Evolutionary conservation across 768 basidiomycete species (phyloP), one percentile per base, ranked within the genome.

Genomic region (Pleurotus pulmonarius): DNA sequence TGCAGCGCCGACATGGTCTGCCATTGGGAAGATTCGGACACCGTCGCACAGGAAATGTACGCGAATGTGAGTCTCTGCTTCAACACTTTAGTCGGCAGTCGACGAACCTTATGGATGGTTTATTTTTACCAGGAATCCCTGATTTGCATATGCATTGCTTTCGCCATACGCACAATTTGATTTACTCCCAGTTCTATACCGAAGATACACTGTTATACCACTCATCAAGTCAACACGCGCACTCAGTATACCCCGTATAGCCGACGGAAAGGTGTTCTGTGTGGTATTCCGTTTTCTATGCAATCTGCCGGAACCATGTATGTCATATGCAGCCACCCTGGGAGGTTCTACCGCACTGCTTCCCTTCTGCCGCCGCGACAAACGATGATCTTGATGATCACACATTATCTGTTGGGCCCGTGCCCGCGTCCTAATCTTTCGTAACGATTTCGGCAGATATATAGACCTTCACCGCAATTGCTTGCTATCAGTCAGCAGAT

Each of bases 1-100:
- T 59, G 47, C 62, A 92, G 91, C 62, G 89, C 87, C 46, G 89
- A 90, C 69, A 82, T 94, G 73, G 81, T 80, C 48, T 91, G 88
- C 59, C 92, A 94, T 65, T 94, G 91, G 91, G 91, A 94, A 73
- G 91, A 93, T 60, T 81, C 83, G 52, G 92, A 94, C 65, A 75
- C 79, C 49, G 84, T 91, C 57, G 79, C 85, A 41, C 85, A 90
- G 69, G 91, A 93, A 70, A 76, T 93, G 66, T 91, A 81, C 72
- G 77, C 78, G 46, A 94, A 90, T 66, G 91, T 92, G 29, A 34
- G 29, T 11, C 29, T 34, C 29, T 34, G 29, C 29, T 34, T 34
- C 29, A 34, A 34, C 29, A 8, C 9, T 34, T 34, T 34, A 34
- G 29, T 34, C 29, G 29, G 8, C 9, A 34, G 9, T 34, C 29